A percentile compares a stretch with the other conserved stretches of the same genome.
phyloP scores from a whole-genome alignment of 2,329 filamentous ascomycete genomes.

The Cercospora sp. region DNA sequence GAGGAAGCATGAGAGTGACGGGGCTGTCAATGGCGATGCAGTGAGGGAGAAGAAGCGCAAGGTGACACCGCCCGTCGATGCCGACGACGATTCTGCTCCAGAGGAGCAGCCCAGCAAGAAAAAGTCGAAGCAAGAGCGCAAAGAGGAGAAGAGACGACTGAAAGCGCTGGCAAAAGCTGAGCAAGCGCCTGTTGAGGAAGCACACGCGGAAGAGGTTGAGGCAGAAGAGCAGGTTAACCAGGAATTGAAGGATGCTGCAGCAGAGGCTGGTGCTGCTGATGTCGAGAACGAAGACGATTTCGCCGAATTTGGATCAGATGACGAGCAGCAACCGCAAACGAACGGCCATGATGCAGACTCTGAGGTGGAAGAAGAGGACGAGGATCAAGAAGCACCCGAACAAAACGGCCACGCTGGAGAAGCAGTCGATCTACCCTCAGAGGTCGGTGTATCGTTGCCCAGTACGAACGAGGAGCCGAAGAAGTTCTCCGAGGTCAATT shows the following conservation, averaged over 20 bases:
- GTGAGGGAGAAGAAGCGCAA: slow-evolving; percentile 18
- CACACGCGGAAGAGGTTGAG: slow-evolving; percentile 24
- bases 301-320: slow-evolving; percentile 41
- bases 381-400: slow-evolving; percentile 23
- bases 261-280: slow-evolving; percentile 19
- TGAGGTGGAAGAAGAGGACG: slow-evolving; percentile 35
- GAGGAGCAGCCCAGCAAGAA: slow-evolving; percentile 29
- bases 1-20: slow-evolving; percentile 30
- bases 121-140: slow-evolving; percentile 31
- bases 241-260: slow-evolving; percentile 32
- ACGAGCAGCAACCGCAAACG: slow-evolving; percentile 37
- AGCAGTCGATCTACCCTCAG: slow-evolving; percentile 55
- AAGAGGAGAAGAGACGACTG: slow-evolving; percentile 17
- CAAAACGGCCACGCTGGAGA: slow-evolving; percentile 38
- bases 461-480: slow-evolving; percentile 62
- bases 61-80: slow-evolving; percentile 15
- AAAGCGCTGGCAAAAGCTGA: slow-evolving; percentile 18
- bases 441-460: slow-evolving; percentile 58
- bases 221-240: slow-evolving; percentile 35
- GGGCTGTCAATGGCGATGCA: slow-evolving; percentile 12
- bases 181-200: slow-evolving; percentile 1
- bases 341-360: slow-evolving; percentile 39
- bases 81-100: slow-evolving; percentile 21
- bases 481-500: slow-evolving; percentile 76
- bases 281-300: slow-evolving; percentile 36